Evolutionary conservation across 164 flowering plant genomes (phyloP), one percentile per base, ranked within the genome.

Genomic region (Umbilicus rupestris): DNA sequence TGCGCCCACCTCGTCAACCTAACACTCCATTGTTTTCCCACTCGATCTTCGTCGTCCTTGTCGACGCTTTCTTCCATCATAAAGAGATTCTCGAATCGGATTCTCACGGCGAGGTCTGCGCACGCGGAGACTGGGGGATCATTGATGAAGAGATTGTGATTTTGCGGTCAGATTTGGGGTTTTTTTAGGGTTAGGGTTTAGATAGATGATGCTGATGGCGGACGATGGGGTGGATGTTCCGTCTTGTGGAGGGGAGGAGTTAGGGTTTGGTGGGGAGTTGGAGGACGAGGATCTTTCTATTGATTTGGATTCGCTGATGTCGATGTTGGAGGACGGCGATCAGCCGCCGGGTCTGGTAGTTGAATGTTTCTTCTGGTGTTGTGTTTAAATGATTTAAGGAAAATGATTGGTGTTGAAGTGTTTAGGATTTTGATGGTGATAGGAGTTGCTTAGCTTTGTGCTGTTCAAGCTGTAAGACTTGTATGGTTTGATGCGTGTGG

Each of bases 221-320:
- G 33, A 55, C 1, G 60, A 55, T 28, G 60, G 33, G 5, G 60
- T 55, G 17, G 60, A 55, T 55, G 2, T 55, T 39, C 15, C 28
- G 30, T 22, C 26, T 29, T 41, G n/a, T 31, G 64, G 64, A 17
- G 39, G 68, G 58, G 37, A 55, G 47, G 6, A 55, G 5, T 52
- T 47, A 55, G 47, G 63, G 10, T 39, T 66, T 66, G 33, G 35
- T 46, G 42, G 33, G 46, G 30, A 57, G 33, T 28, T 52, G 31
- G 68, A 63, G 45, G 60, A 50, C 50, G 70, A 69, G 67, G 73
- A 66, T 73, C 71, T 67, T 7, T 49, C 60, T 10, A 55, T 55
- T 26, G 60, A 55, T 55, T 26, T 55, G 60, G 60, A 55, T 55
- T 55, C 60, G 17, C 29, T 55, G 33, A 55, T 55, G 60, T 55